A percentile compares a stretch with the other conserved stretches of the same genome.
Evolutionary conservation across 2,329 filamentous ascomycete genomes (phyloP).

Genomic region (Ilyonectria mors-panacis): DNA sequence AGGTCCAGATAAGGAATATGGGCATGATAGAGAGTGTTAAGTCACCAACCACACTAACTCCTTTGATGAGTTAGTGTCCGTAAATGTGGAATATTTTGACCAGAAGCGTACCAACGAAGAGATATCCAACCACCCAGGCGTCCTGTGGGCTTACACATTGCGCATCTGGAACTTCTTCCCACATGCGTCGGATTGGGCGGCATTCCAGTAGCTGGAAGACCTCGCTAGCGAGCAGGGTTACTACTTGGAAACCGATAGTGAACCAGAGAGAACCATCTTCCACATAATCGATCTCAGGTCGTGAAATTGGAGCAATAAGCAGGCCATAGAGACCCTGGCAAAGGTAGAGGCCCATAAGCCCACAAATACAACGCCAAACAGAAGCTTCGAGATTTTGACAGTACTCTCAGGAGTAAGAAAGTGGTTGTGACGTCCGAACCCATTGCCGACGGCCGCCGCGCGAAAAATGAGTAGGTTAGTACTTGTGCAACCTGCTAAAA

Average conservation of each 20-base stretch:
- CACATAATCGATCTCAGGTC: not conserved
- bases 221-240: not conserved
- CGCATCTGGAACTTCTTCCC: not conserved
- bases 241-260: not conserved
- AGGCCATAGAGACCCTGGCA: constrained; percentile 6
- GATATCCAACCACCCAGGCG: constrained; percentile 9
- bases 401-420: constrained; percentile 3
- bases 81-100: not conserved
- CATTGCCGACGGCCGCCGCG: not conserved
- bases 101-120: not conserved
- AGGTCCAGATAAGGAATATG: constrained; percentile 16
- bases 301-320: not conserved
- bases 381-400: constrained; percentile 1
- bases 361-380: constrained; percentile 1
- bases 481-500: not conserved
- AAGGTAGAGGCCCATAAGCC: not conserved
- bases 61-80: not conserved
- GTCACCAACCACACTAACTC: constrained; percentile 10
- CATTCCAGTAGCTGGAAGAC: constrained; percentile 2
- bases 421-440: constrained; percentile 3
- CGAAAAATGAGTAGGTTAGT: not conserved
- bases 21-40: constrained; percentile 10
- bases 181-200: not conserved
- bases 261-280: not conserved
- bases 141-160: not conserved